Evolutionary conservation across 441 rosid genomes (phyloP).

Genomic region (Euphorbia schlechtendalii): DNA sequence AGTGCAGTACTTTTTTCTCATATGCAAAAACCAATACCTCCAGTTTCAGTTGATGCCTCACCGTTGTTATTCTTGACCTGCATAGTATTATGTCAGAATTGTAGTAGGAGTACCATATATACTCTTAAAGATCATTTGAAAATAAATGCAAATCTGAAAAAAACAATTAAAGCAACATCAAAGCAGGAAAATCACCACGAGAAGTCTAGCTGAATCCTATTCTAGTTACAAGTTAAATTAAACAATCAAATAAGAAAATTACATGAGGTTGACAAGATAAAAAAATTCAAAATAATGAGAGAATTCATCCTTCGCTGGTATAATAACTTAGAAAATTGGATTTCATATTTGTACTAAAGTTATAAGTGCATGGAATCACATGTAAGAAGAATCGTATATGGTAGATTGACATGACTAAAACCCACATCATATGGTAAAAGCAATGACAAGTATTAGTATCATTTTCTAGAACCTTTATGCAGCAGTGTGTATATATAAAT

Average conservation of each 20-base stretch:
- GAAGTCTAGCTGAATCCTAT: background rate
- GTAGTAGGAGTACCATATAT: background rate
- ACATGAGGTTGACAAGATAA: background rate
- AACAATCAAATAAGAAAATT: background rate
- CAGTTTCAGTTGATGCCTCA: slow-evolving; percentile 19
- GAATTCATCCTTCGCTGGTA: background rate
- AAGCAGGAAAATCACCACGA: background rate
- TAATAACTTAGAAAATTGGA: background rate
- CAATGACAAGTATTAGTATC: background rate
- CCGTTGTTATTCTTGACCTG: slow-evolving; percentile 27
- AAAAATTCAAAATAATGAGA: background rate
- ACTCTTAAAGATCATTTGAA: background rate
- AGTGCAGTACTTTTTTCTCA: background rate
- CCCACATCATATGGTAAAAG: background rate
- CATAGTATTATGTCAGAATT: slow-evolving; percentile 3
- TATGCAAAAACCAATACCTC: slow-evolving; percentile 26
- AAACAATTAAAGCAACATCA: background rate
- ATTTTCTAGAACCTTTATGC: background rate
- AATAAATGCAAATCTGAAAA: background rate
- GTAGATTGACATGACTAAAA: background rate
- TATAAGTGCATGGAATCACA: background rate
- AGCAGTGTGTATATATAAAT: background rate
- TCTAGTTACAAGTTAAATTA: background rate
- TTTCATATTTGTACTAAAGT: background rate
- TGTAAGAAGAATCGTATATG: background rate